Evolutionary conservation across 2,329 filamentous ascomycete genomes (phyloP), one percentile per base, ranked within the genome.

Genomic region (Aspergillus hortae): DNA sequence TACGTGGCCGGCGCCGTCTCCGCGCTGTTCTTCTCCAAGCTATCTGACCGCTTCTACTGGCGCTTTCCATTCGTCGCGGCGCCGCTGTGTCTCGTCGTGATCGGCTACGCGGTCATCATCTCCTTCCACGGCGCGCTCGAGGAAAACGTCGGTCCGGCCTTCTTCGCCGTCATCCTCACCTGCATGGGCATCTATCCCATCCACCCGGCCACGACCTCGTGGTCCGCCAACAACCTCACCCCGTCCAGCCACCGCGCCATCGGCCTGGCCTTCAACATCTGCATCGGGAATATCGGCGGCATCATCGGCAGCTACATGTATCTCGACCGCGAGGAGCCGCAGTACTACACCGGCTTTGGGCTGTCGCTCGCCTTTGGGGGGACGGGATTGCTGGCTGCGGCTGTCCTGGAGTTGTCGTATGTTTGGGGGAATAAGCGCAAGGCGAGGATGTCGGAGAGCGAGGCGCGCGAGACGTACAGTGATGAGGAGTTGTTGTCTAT

Each of bases 1-100:
- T 90, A 91, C 60, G 51, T 57, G 6, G 59, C 69, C 5, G 71
- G 68, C 21, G 67, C 64, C 7, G 59, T 70, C 46, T 60, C 62
- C n/a, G 62, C 65, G 14, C 57, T 67, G 27, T 46, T 62, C 2
- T 62, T 59, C 42, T 64, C 62, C 9, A 55, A 55, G 27, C 46
- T 68, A 5, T 62, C 69, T 6, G 69, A 73, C 49, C 55, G 60
- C 4, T 60, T 66, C 52, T 57, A 55, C 27, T 64, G 62, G 61
- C 59, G 67, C 12, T 62, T 65, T 57, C 63, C 64, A 2, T 68
- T 69, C 53, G 61, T 69, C 17, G 58, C 61, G 5, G 53, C 54
- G 10, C 61, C 60, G 1, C 58, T 62, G 42, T 27, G 53, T 6
- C 47, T 68, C 2, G 58, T 67, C 5, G 59, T 62, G 5, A 49